Evolutionary conservation across 1,139 yeast genomes (phyloP).

Genomic region (Lodderomyces pseudojiufengensis): DNA sequence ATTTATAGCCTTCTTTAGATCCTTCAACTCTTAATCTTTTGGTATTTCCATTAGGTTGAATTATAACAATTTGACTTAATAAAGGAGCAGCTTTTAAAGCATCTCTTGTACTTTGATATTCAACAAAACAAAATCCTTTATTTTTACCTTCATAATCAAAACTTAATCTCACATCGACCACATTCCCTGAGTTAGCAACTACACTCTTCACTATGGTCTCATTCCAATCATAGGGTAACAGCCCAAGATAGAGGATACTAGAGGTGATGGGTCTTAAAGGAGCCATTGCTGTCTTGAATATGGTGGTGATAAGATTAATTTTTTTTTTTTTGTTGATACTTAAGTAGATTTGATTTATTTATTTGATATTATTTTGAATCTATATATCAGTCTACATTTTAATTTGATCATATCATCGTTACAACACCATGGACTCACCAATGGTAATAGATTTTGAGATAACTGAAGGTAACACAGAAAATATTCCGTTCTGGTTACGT

Average conservation of each 20-base stretch:
- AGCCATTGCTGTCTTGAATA: conserved; percentile 8
- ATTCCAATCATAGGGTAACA: conserved; percentile 64
- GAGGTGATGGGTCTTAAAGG: conserved; percentile 18
- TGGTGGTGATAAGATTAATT: too few relatives aligned
- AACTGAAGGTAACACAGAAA: conserved; percentile 18
- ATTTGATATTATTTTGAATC: too few relatives aligned
- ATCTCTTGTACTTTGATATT: conserved; percentile 49
- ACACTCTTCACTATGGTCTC: conserved; percentile 52
- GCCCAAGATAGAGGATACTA: conserved; percentile 54
- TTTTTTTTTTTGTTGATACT: too few relatives aligned
- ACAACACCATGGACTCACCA: conserved; percentile 18
- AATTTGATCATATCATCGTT: too few relatives aligned
- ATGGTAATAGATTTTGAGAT: conserved; percentile 26
- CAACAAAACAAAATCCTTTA: conserved; percentile 64
- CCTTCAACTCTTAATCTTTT: conserved; percentile 52
- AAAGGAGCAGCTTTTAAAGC: conserved; percentile 47
- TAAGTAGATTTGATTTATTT: too few relatives aligned
- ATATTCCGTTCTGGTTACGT: conserved; percentile 38
- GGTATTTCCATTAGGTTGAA: conserved; percentile 27
- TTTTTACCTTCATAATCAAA: conserved; percentile 60
- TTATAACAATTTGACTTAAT: conserved; percentile 42
- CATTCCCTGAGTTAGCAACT: conserved; percentile 61
- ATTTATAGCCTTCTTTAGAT: conserved; percentile 57
- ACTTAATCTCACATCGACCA: conserved; percentile 61
- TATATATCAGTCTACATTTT: too few relatives aligned